A percentile compares a stretch with the other conserved stretches of the same genome.
Conservation (phyloP, 257 asterid species). For the Rhazya stricta region DNA sequence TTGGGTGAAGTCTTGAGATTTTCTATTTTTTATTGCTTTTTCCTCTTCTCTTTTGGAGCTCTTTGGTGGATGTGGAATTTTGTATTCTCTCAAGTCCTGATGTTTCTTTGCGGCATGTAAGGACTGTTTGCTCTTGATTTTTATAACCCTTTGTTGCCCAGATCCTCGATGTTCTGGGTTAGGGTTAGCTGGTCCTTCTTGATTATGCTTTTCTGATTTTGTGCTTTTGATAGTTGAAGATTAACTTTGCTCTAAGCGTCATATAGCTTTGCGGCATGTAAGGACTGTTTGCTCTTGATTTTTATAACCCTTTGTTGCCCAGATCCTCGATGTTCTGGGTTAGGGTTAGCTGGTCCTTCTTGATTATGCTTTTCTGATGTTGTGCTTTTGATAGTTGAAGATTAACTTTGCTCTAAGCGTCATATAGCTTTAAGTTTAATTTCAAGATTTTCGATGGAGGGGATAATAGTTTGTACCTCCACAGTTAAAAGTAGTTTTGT, state of each 20-base stretch:
- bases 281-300: slow-evolving; percentile 6
- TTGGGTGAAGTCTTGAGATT: slow-evolving; percentile 10
- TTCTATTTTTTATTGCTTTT: background rate
- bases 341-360: background rate
- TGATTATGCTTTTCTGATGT: background rate
- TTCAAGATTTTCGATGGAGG: background rate
- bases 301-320: slow-evolving; percentile 13
- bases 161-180: slow-evolving; percentile 11
- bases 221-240: background rate
- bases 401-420: background rate
- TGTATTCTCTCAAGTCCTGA: background rate
- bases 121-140: slow-evolving; percentile 8
- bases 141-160: slow-evolving; percentile 12
- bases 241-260: background rate
- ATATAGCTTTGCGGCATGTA: background rate
- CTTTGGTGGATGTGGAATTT: background rate
- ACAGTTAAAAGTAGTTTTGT: background rate
- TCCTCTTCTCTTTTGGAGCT: background rate
- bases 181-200: background rate
- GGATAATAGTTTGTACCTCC: background rate
- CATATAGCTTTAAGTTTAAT: background rate
- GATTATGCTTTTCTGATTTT: background rate
- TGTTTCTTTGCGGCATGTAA: background rate
- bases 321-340: slow-evolving; percentile 12
- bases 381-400: background rate